These are phyloP conservation scores for Talaromyces sp. DNA, from an alignment of 2,329 filamentous ascomycete species.

Conservation along the genomic window DNA sequence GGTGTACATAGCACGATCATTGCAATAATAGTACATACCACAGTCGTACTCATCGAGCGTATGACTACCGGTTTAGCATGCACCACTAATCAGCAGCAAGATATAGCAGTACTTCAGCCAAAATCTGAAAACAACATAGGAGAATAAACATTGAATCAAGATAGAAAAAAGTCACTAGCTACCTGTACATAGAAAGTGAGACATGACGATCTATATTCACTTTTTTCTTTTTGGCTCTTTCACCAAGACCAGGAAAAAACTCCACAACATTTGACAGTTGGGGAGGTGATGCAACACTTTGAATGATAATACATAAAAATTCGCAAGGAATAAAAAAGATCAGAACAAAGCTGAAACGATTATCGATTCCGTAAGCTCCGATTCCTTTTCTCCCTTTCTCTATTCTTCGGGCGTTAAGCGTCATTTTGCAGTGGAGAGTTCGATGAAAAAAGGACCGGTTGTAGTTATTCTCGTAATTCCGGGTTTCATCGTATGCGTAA, in stretches of 20 bases:
- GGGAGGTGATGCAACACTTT: slow-evolving; percentile 18
- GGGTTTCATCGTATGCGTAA: not conserved
- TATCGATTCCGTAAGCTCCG: not conserved
- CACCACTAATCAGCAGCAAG: not conserved
- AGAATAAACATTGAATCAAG: slow-evolving; percentile 35
- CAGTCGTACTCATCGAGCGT: not conserved
- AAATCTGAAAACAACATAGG: slow-evolving; percentile 23
- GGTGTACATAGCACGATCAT: not conserved
- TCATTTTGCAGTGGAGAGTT: not conserved
- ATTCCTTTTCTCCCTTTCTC: slow-evolving; percentile 11
- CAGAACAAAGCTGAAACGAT: slow-evolving; percentile 4
- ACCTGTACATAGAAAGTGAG: slow-evolving; percentile 41
- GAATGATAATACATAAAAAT: slow-evolving; percentile 18
- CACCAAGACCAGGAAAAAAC: slow-evolving; percentile 11
- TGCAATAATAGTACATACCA: not conserved
- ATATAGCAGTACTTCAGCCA: not conserved
- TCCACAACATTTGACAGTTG: slow-evolving; percentile 6
- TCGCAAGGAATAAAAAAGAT: not conserved
- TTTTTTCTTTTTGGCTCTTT: slow-evolving; percentile 10
- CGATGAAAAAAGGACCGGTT: not conserved
- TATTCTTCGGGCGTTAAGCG: slow-evolving; percentile 8
- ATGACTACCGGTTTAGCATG: not conserved
- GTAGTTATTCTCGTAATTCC: not conserved
- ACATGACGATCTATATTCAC: slow-evolving; percentile 22
- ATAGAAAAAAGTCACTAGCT: slow-evolving; percentile 33